phyloP scores from a whole-genome alignment of 2,329 filamentous ascomycete genomes.

The Penicillium palitans region DNA sequence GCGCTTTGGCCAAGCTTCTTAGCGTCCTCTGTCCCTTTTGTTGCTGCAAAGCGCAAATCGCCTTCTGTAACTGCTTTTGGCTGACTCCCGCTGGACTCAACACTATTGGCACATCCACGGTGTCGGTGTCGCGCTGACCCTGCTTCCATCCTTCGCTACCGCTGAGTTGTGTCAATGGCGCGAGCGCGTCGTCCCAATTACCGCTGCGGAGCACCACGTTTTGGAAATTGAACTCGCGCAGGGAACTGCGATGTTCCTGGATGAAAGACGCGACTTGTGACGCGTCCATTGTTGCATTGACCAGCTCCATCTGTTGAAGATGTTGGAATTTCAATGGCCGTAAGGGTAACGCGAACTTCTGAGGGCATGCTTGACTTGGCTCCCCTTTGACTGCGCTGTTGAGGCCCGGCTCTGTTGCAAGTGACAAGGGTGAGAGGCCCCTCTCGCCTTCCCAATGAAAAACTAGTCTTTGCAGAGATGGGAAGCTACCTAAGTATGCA shows the following conservation, averaged over 20 bases:
- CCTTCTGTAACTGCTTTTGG: slow-evolving; percentile 26
- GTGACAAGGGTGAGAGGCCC: slow-evolving; percentile 71
- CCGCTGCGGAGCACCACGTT: slow-evolving; percentile 70
- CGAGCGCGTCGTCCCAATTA: slow-evolving; percentile 80
- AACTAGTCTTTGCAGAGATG: slow-evolving; percentile 65
- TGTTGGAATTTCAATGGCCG: slow-evolving; percentile 61
- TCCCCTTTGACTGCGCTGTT: slow-evolving; percentile 55
- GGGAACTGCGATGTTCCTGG: slow-evolving; percentile 62
- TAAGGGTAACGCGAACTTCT: slow-evolving; percentile 34
- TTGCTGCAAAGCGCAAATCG: slow-evolving; percentile 28
- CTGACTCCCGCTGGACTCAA: slow-evolving; percentile 32
- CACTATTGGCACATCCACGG: slow-evolving; percentile 40
- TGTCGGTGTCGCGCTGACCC: slow-evolving; percentile 36
- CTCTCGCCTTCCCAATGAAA: slow-evolving; percentile 75
- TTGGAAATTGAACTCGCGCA: slow-evolving; percentile 78
- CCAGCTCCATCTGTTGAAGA: not conserved
- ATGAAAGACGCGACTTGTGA: slow-evolving; percentile 58
- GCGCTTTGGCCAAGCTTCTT: slow-evolving; percentile 23
- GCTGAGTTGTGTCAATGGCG: slow-evolving; percentile 58
- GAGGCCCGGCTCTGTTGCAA: slow-evolving; percentile 66
- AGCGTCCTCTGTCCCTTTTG: slow-evolving; percentile 11
- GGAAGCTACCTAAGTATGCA: slow-evolving; percentile 72
- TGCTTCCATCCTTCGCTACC: slow-evolving; percentile 41
- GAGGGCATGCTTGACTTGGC: not conserved
- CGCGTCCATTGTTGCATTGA: not conserved